These are phyloP conservation scores for Fusarium chuoi DNA, from an alignment of 2,329 filamentous ascomycete species.

Conservation along the genomic window DNA sequence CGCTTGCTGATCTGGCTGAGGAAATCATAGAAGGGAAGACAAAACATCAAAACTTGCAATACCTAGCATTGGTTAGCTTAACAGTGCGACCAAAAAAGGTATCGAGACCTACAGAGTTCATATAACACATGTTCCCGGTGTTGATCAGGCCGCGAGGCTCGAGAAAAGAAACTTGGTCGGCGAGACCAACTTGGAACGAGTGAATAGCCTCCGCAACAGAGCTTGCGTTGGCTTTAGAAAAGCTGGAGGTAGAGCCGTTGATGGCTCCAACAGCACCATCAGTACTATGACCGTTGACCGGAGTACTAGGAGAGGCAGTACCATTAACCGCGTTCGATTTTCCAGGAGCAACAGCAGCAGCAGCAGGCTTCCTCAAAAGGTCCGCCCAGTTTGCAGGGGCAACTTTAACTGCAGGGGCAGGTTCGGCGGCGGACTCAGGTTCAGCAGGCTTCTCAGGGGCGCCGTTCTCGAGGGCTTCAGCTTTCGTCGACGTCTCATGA, in stretches of 20 bases:
- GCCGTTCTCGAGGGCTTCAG: slow-evolving; percentile 32
- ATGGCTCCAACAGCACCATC: slow-evolving; percentile 18
- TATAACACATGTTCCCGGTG: slow-evolving; percentile 99
- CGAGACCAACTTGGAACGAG: slow-evolving; percentile 74
- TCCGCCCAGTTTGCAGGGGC: slow-evolving; percentile 55
- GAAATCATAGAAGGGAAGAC: slow-evolving; percentile 93
- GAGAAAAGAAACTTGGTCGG: slow-evolving; percentile 79
- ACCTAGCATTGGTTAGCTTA: slow-evolving; percentile 68
- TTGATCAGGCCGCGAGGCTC: slow-evolving; percentile 95
- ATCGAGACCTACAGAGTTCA: slow-evolving; percentile 86
- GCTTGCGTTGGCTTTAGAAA: slow-evolving; percentile 59
- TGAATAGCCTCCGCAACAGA: slow-evolving; percentile 82
- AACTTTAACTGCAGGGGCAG: slow-evolving; percentile 42
- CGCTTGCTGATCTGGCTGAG: slow-evolving; percentile 86
- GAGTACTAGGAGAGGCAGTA: slow-evolving; percentile 21
- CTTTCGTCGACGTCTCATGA: slow-evolving; percentile 10
- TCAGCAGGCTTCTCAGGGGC: slow-evolving; percentile 42
- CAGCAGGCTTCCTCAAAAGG: slow-evolving; percentile 50
- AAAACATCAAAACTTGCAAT: slow-evolving; percentile 94
- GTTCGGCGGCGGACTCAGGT: slow-evolving; percentile 27
- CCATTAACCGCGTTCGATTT: slow-evolving; percentile 43
- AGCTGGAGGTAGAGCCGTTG: slow-evolving; percentile 47
- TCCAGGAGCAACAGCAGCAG: slow-evolving; percentile 25
- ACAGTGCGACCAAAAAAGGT: background rate
- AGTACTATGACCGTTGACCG: slow-evolving; percentile 41